Evolutionary conservation across 2,329 filamentous ascomycete genomes (phyloP).

Genomic region (Talaromyces funiculosus): DNA sequence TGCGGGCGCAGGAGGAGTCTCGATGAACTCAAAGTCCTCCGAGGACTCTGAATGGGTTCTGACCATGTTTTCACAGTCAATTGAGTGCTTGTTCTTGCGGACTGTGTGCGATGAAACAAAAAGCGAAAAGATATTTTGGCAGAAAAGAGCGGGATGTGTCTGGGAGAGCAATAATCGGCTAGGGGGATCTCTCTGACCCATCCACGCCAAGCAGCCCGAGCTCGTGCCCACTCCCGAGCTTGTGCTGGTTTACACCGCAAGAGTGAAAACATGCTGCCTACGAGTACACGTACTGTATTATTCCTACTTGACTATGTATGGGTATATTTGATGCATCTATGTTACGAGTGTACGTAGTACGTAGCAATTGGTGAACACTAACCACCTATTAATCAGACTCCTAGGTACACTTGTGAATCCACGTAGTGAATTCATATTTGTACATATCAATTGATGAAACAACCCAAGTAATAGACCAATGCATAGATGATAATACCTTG

Average conservation of each 20-base stretch:
- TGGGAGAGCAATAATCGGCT: constrained; percentile 6
- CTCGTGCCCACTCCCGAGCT: not conserved
- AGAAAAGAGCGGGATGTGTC: constrained; percentile 12
- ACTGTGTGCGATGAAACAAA: constrained; percentile 21
- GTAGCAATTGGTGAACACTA: not conserved
- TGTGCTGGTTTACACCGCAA: not conserved
- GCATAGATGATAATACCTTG: not conserved
- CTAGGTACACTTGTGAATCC: not conserved
- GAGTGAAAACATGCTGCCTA: not conserved
- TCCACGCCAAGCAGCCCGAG: constrained; percentile 3
- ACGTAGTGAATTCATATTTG: not conserved
- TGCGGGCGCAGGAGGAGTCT: constrained; percentile 55
- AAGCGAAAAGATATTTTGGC: constrained; percentile 12
- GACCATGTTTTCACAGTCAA: constrained; percentile 31
- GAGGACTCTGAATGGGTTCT: constrained; percentile 41
- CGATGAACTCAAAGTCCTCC: constrained; percentile 50
- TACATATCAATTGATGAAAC: not conserved
- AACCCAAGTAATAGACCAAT: not conserved
- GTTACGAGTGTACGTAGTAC: not conserved
- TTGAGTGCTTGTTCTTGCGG: constrained; percentile 19
- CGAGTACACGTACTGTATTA: not conserved
- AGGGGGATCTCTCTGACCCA: constrained; percentile 3
- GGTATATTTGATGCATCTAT: no score
- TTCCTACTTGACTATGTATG: not conserved
- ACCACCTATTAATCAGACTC: not conserved